Evolutionary conservation across 768 basidiomycete species (phyloP).

Genomic region (Termitomyces sp.): DNA sequence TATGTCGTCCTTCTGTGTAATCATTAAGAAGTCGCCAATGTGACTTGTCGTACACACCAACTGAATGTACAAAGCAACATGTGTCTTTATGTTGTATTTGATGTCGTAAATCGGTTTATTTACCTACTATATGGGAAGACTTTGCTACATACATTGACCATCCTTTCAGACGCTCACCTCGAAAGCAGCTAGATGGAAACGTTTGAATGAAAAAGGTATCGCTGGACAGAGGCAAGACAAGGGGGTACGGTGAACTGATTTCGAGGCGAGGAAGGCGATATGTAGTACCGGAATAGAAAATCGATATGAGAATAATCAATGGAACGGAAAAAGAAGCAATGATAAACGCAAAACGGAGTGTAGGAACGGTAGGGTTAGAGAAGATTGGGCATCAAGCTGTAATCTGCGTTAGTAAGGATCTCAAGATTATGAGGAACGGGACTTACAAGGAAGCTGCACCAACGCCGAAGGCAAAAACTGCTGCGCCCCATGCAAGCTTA

Average conservation of each 20-base stretch:
- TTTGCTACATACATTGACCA: conserved; percentile 13
- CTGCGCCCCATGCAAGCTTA: conserved; percentile 76
- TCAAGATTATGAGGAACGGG: neutral
- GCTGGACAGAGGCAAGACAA: conserved; percentile 3
- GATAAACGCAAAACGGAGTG: neutral
- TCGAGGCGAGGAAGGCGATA: conserved; percentile 8
- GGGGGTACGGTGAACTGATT: conserved; percentile 12
- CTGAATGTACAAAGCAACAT: neutral
- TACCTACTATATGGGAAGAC: conserved; percentile 6
- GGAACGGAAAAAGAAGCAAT: neutral
- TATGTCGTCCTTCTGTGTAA: conserved; percentile 27
- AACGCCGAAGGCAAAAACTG: conserved; percentile 79
- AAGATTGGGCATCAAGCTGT: conserved; percentile 49
- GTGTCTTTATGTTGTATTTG: conserved; percentile 1
- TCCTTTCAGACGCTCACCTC: conserved; percentile 1
- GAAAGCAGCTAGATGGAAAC: conserved; percentile 1
- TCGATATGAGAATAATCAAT: neutral
- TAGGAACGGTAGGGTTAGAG: conserved; percentile 26
- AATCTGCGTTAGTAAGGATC: conserved; percentile 1
- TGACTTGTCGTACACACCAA: neutral
- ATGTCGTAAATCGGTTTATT: conserved; percentile 9
- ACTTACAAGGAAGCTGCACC: conserved; percentile 64
- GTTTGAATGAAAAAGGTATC: conserved; percentile 1
- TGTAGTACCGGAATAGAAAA: neutral
- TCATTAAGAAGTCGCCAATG: neutral